A percentile compares a stretch with the other conserved stretches of the same genome.
phyloP scores from a whole-genome alignment of 208 protist species.

The Spironucleus salmonicida region DNA sequence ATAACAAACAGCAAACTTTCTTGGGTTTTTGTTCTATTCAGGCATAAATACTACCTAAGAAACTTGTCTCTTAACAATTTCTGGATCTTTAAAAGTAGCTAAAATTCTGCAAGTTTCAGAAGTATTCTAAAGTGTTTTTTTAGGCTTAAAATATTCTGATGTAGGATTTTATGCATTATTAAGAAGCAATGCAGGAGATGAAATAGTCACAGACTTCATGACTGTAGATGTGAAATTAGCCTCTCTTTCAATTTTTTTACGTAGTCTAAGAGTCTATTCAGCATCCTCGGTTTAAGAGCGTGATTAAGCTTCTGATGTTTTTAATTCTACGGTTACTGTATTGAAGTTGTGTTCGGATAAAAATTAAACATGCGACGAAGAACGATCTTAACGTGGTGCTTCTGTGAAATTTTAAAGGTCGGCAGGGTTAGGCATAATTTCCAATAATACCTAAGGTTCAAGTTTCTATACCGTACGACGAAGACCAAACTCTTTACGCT shows the following conservation, averaged over 20 bases:
- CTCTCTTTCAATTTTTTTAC: constrained; percentile 24
- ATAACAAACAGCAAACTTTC: constrained; percentile 2
- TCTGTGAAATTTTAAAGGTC: not conserved
- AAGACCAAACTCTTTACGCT: constrained; percentile 1
- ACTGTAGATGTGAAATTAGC: not conserved
- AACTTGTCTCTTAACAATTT: not conserved
- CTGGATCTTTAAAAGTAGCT: constrained; percentile 10
- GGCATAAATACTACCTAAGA: not conserved
- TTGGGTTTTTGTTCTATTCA: not conserved
- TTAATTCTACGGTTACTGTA: constrained; percentile 12
- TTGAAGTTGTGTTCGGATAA: constrained; percentile 20
- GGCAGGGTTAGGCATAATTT: not conserved
- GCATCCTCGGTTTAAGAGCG: not conserved
- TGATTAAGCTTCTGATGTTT: not conserved
- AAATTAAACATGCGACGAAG: not conserved
- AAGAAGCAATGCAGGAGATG: not conserved
- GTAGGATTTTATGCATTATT: constrained; percentile 16
- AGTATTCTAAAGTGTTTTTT: too few relatives aligned
- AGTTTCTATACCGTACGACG: not conserved
- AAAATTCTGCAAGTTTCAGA: not conserved
- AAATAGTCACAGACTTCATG: too few relatives aligned
- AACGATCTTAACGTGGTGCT: not conserved
- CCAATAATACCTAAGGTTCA: not conserved
- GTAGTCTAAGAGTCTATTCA: not conserved
- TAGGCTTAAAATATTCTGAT: not conserved